Base-by-base conservation (phyloP, 2,329 filamentous ascomycete species). In the Ploettnerulaceae sp. region DNA sequence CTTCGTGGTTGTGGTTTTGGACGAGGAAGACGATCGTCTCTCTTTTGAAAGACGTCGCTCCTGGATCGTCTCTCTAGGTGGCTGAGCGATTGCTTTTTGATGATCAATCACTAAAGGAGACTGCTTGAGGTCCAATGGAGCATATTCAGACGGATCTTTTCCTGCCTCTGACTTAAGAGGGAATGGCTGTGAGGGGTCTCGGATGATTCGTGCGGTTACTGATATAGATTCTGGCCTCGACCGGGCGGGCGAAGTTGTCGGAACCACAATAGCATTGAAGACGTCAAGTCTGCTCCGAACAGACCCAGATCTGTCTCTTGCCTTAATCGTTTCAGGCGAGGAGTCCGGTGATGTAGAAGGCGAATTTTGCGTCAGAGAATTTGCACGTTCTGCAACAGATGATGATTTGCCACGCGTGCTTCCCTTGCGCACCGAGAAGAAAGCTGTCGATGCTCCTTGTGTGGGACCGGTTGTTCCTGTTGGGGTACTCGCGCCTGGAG, bases 171-270 rank as follows among this genome's bases (percentile, higher is more conserved):
- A 60, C 15, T 63, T 62, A 48, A 64, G 68, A 4, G 67, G 64
- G 32, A 68, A 67, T 15, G 63, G 64, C 25, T 76, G 70, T 15
- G 62, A 64, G 8, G 75, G 71, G 54, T 86, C 84, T 37, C 88
- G 81, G 28, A 95, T 71, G 53, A 95, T 95, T 41, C 84, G 81
- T 38, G 90, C 87, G 14, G 86, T 93, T 8, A 95, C 89, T 35
- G 89, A 90, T n/a, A 95, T 80, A 0, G 88, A 90, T 59, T 90
- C 87, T 4, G 82, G 76, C 1, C 71, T 70, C 5, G 74, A 71
- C 12, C 70, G 67, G n/a, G 69, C 63, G 5, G 64, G 54, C 29
- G 51, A 51, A 20, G 43, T 61, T 11, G 49, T 40, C 12, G 53
- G 39, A 14, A 48, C 24, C 4, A 53, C 45, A 26, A 35, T 48